phyloP scores from a whole-genome alignment of 2,329 filamentous ascomycete genomes.

The Bisporella sp. region DNA sequence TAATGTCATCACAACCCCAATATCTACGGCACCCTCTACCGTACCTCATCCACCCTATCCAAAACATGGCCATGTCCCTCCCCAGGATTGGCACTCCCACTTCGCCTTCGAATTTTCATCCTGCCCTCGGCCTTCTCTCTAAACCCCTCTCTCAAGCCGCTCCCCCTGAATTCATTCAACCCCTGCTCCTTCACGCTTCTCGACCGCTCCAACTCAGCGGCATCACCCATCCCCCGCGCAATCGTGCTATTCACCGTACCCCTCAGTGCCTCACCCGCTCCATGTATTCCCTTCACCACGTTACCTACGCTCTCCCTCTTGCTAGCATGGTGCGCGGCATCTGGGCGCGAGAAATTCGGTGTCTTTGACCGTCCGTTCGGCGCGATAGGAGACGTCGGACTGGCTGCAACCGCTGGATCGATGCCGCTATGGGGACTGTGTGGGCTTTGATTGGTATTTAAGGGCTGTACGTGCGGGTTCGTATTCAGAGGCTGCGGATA shows the following conservation, averaged over 20 bases:
- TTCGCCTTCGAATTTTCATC: slow-evolving; percentile 9
- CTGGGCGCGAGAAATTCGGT: slow-evolving; percentile 11
- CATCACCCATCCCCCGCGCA: slow-evolving; percentile 13
- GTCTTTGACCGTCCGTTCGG: slow-evolving; percentile 4
- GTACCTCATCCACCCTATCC: not conserved
- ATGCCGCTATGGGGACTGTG: not conserved
- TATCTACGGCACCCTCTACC: not conserved
- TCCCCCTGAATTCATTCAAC: slow-evolving; percentile 14
- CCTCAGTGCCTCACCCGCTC: slow-evolving; percentile 17
- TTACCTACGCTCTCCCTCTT: slow-evolving; percentile 3
- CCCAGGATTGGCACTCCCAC: slow-evolving; percentile 1
- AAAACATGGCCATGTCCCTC: not conserved
- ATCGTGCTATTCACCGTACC: slow-evolving; percentile 17
- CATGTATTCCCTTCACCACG: slow-evolving; percentile 16
- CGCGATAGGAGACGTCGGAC: slow-evolving; percentile 1
- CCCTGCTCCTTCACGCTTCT: slow-evolving; percentile 15
- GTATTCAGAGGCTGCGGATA: too few relatives aligned
- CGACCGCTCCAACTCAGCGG: slow-evolving; percentile 17
- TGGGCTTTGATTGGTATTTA: not conserved
- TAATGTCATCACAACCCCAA: too few relatives aligned
- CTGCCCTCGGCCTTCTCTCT: slow-evolving; percentile 14
- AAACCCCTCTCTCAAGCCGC: slow-evolving; percentile 15
- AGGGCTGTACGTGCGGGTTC: not conserved
- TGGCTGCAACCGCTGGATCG: not conserved
- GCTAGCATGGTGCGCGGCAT: not conserved